Evolutionary conservation across 179 eudicot species (phyloP).

Genomic region (Pouteria campechiana): DNA sequence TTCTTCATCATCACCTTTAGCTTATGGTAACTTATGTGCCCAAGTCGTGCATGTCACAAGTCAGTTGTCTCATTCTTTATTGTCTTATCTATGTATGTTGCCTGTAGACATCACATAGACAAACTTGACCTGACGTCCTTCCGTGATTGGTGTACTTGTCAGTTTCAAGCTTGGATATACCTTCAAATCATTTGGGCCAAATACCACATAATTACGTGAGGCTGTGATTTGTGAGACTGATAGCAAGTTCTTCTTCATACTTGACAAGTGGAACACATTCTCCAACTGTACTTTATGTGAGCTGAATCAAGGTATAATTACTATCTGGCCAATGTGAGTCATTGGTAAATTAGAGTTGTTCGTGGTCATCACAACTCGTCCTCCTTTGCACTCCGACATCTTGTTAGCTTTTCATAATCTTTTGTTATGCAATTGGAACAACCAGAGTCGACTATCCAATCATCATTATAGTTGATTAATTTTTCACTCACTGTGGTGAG

Average conservation of each 20-base stretch:
- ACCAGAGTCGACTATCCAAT: neutral
- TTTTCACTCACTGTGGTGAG: neutral
- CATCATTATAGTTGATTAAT: neutral
- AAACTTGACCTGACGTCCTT: constrained; percentile 2
- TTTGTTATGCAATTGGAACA: neutral
- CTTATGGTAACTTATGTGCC: neutral
- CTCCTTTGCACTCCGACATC: neutral
- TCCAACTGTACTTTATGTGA: neutral
- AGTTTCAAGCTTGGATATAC: neutral
- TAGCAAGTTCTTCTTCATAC: neutral
- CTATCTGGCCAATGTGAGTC: neutral
- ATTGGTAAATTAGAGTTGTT: constrained; percentile 4
- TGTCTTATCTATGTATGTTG: constrained; percentile 2
- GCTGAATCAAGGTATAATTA: neutral
- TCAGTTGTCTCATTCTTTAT: constrained; percentile 4
- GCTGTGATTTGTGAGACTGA: neutral
- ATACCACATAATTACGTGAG: constrained; percentile 5
- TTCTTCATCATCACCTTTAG: neutral
- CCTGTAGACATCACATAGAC: constrained; percentile 8
- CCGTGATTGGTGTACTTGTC: neutral
- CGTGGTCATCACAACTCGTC: constrained; percentile 1
- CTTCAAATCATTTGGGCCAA: constrained; percentile 7
- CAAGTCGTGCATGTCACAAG: neutral
- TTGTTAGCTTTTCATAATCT: too few species aligned
- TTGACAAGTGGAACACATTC: constrained; percentile 2